Conservation (phyloP, 495 filamentous ascomycete species). For the Penicillium goetzii region DNA sequence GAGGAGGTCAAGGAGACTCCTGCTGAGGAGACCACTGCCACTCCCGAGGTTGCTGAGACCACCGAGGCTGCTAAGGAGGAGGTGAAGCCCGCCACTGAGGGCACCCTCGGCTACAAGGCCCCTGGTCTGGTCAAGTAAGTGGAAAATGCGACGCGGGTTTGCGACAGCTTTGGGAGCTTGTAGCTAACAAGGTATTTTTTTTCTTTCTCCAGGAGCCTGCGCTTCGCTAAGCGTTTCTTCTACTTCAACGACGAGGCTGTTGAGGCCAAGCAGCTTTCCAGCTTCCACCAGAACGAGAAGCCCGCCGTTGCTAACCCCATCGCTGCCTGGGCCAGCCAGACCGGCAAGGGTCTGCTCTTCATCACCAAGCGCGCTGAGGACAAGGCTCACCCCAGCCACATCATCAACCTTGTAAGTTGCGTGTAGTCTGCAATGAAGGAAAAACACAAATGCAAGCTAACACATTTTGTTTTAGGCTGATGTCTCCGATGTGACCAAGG, state of each 20-base stretch:
- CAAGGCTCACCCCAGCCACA: conserved; percentile 77
- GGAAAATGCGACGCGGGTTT: conserved; percentile 12
- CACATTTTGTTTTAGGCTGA: conserved; percentile 64
- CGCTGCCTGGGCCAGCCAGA: conserved; percentile 86
- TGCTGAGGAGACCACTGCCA: conserved; percentile 42
- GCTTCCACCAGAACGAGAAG: conserved; percentile 88
- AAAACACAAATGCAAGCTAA: conserved; percentile 10
- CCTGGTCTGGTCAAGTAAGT: conserved; percentile 91
- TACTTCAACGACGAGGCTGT: conserved; percentile 88
- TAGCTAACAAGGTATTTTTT: conserved; percentile 22
- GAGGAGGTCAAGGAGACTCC: conserved; percentile 42
- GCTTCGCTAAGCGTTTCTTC: conserved; percentile 81
- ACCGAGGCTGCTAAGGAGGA: conserved; percentile 53
- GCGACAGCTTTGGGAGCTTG: background rate
- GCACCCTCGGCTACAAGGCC: conserved; percentile 82
- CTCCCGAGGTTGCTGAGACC: conserved; percentile 36
- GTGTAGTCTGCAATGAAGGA: background rate
- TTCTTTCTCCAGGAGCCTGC: conserved; percentile 56
- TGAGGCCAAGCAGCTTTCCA: conserved; percentile 69
- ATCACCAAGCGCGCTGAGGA: conserved; percentile 83
- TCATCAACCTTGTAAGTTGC: conserved; percentile 78
- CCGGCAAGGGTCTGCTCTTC: conserved; percentile 94
- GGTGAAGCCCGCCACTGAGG: conserved; percentile 62
- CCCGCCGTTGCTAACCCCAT: conserved; percentile 71
- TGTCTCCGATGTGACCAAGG: conserved; percentile 74